phyloP scores from a whole-genome alignment of 2,329 filamentous ascomycete genomes.

The Tolypocladium ophioglossoides region DNA sequence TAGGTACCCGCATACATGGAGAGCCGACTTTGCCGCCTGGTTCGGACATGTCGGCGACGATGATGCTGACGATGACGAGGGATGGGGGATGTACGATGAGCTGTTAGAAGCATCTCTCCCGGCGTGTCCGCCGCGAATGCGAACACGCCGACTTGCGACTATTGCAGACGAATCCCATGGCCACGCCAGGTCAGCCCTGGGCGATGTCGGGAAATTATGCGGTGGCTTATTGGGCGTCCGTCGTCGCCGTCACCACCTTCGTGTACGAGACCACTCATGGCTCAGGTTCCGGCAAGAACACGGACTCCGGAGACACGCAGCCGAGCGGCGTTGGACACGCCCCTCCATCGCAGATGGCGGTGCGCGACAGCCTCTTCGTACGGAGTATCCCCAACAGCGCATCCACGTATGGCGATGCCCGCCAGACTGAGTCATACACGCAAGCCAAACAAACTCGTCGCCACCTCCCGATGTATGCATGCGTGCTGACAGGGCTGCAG shows the following conservation, averaged over 20 bases:
- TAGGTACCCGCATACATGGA: no score
- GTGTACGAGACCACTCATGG: neutral
- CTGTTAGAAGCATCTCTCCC: neutral
- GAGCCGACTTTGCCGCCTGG: neutral
- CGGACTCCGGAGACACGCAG: neutral
- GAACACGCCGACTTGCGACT: neutral
- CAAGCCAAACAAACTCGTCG: neutral
- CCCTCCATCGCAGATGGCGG: neutral
- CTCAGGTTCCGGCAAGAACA: neutral
- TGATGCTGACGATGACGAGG: neutral
- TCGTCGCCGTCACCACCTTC: no score
- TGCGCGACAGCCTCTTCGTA: neutral
- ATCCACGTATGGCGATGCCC: neutral
- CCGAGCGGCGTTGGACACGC: neutral
- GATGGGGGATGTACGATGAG: neutral
- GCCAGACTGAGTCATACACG: neutral
- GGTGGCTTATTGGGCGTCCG: neutral
- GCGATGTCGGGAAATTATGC: neutral
- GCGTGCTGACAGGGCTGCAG: neutral
- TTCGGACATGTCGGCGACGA: neutral
- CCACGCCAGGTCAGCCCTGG: neutral
- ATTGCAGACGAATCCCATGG: neutral
- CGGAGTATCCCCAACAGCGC: no score
- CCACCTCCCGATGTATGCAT: neutral
- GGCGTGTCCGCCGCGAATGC: neutral